A percentile compares a stretch with the other conserved stretches of the same genome.
phyloP scores from a whole-genome alignment of 805 yeast genomes.

The Sporopachydermia lactativora region DNA sequence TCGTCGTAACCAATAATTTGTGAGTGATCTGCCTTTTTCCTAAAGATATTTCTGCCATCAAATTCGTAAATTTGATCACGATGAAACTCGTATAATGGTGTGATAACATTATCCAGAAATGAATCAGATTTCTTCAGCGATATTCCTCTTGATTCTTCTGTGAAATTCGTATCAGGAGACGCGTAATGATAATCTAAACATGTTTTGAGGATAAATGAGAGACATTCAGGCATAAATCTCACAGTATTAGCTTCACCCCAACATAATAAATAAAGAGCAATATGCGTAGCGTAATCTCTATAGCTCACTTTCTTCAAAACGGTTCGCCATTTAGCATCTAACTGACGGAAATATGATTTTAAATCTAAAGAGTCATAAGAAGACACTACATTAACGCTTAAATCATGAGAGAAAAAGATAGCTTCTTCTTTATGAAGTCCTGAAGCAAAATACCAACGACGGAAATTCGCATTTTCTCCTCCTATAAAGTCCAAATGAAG shows the following conservation, averaged over 20 bases:
- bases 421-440: conserved; percentile 48
- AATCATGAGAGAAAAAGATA: conserved; percentile 19
- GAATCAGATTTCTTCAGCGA: conserved; percentile 20
- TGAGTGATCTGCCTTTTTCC: conserved; percentile 49
- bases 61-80: conserved; percentile 37
- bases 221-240: conserved; percentile 80
- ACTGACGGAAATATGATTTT: conserved; percentile 8
- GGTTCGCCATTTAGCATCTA: conserved; percentile 19
- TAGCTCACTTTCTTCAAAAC: conserved; percentile 37
- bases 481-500: conserved; percentile 68
- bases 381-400: conserved; percentile 3
- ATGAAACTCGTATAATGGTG: conserved; percentile 57
- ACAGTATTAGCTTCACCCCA: conserved; percentile 91
- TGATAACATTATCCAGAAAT: conserved; percentile 53
- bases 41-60: conserved; percentile 29
- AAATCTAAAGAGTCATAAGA: conserved; percentile 3
- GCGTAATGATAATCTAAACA: conserved; percentile 50
- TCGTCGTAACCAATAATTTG: conserved; percentile 78
- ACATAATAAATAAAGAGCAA: conserved; percentile 54
- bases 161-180: conserved; percentile 10
- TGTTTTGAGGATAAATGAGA: conserved; percentile 74
- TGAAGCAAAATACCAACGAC: conserved; percentile 69
- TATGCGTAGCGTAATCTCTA: conserved; percentile 43
- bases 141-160: conserved; percentile 13
- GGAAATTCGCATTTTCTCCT: conserved; percentile 52